Percentiles rank a stretch among this genome's conserved stretches.
These are phyloP conservation scores for Penicillium concentricum DNA, from an alignment of 2,329 filamentous ascomycete species.

Conservation along the genomic window DNA sequence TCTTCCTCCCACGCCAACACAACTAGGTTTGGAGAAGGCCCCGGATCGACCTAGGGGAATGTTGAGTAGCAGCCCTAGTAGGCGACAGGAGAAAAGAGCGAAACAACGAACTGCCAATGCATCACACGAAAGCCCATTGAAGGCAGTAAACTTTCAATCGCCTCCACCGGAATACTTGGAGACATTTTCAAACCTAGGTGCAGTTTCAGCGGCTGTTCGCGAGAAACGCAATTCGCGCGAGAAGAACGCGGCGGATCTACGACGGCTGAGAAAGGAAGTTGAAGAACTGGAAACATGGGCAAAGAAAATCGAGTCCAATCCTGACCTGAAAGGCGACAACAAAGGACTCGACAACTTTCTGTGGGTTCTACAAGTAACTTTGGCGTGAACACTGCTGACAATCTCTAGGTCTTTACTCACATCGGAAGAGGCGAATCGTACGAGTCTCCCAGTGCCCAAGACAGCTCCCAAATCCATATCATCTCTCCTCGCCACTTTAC, in stretches of 20 bases:
- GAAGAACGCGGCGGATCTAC: constrained; percentile 56
- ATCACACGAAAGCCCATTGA: constrained; percentile 33
- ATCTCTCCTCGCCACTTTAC: constrained; percentile 40
- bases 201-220: constrained; percentile 24
- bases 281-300: constrained; percentile 58
- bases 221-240: constrained; percentile 56
- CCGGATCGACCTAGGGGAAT: constrained; percentile 32
- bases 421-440: constrained; percentile 26
- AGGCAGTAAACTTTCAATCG: constrained; percentile 20
- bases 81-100: constrained; percentile 28
- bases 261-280: constrained; percentile 60
- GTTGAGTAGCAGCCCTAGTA: constrained; percentile 40
- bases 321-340: constrained; percentile 33
- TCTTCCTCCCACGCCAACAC: constrained; percentile 54
- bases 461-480: constrained; percentile 31
- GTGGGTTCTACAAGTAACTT: constrained; percentile 25
- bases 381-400: constrained; percentile 17
- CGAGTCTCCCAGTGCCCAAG: constrained; percentile 17
- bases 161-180: constrained; percentile 17
- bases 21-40: constrained; percentile 39
- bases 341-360: constrained; percentile 35
- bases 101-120: constrained; percentile 25
- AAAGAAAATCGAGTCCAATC: constrained; percentile 47
- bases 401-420: constrained; percentile 32
- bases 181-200: constrained; percentile 5